A percentile compares a stretch with the other conserved stretches of the same genome.
Conservation (phyloP, 331 rosid species). For the Malus hybrid region DNA sequence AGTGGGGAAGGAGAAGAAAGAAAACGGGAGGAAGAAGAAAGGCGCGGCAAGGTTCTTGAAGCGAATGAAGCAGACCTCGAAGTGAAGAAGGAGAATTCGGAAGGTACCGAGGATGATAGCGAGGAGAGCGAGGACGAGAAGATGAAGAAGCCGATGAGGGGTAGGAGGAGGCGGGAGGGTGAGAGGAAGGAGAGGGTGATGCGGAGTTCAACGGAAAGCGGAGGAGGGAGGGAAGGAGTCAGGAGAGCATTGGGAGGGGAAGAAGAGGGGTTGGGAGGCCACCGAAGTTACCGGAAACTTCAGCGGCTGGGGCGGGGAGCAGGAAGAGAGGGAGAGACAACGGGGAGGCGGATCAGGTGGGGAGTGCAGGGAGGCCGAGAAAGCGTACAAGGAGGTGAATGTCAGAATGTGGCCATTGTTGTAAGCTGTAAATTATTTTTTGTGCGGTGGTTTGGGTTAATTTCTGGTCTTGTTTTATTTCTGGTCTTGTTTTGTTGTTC, state of each 20-base stretch:
- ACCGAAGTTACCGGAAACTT: slow-evolving; percentile 10
- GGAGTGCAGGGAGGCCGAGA: slow-evolving; percentile 23
- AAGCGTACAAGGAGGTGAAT: slow-evolving; percentile 31
- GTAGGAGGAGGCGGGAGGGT: not conserved
- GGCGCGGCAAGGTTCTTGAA: slow-evolving; percentile 42
- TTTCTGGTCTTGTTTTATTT: not conserved
- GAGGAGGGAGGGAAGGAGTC: slow-evolving; percentile 2
- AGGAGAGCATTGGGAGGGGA: slow-evolving; percentile 10
- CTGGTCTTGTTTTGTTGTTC: not conserved
- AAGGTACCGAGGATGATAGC: slow-evolving; percentile 13
- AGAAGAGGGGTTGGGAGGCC: slow-evolving; percentile 28
- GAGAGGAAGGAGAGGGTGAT: slow-evolving; percentile 23
- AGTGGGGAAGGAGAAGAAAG: slow-evolving; percentile 25
- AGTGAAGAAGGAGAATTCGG: not conserved
- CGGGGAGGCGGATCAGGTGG: slow-evolving; percentile 17
- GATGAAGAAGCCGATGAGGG: not conserved
- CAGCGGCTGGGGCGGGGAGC: not conserved
- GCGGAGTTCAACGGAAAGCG: slow-evolving; percentile 1
- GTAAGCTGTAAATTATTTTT: slow-evolving; percentile 21
- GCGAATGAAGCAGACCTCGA: slow-evolving; percentile 39
- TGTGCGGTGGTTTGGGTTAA: not conserved
- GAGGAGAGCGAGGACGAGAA: slow-evolving; percentile 7
- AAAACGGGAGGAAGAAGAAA: slow-evolving; percentile 28
- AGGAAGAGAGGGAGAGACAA: slow-evolving; percentile 20
- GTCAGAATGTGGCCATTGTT: not conserved